A percentile compares a stretch with the other conserved stretches of the same genome.
These are phyloP conservation scores for Agaricus blazei DNA, from an alignment of 768 basidiomycete species.

Conservation along the genomic window DNA sequence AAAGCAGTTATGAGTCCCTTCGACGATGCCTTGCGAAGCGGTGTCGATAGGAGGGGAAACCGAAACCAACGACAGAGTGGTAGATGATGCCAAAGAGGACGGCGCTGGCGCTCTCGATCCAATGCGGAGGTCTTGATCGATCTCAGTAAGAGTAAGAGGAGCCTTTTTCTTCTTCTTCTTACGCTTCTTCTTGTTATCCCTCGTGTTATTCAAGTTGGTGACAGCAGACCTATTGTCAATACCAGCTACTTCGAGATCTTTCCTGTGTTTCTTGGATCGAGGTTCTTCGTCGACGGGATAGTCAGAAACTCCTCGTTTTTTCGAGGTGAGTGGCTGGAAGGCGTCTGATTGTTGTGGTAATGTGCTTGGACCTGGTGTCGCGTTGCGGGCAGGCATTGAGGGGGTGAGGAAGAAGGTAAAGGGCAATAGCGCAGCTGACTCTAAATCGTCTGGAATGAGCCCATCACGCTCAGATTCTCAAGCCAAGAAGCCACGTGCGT, in stretches of 20 bases:
- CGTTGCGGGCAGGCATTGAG: conserved; percentile 23
- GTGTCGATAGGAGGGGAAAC: background rate
- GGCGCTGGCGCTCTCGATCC: background rate
- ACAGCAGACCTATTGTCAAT: conserved; percentile 1
- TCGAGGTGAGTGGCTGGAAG: conserved; percentile 22
- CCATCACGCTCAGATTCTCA: background rate
- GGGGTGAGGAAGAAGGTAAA: background rate
- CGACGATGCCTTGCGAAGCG: background rate
- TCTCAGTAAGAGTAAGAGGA: conserved; percentile 23
- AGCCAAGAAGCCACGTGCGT: background rate
- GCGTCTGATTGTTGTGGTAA: background rate
- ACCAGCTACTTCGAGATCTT: conserved; percentile 24
- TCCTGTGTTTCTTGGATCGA: conserved; percentile 20
- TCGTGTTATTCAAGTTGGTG: background rate
- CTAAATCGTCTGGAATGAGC: background rate
- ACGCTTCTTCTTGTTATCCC: conserved; percentile 19
- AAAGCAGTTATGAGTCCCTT: background rate
- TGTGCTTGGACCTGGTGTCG: conserved; percentile 27
- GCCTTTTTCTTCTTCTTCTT: conserved; percentile 34
- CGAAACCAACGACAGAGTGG: background rate
- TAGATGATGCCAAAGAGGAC: background rate
- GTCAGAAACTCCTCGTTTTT: conserved; percentile 28
- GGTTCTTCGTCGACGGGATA: conserved; percentile 16
- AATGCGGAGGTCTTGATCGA: conserved; percentile 6
- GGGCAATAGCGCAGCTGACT: background rate